Evolutionary conservation across 2,329 filamentous ascomycete species (phyloP).

Genomic region (Verticillium albo-atrum): DNA sequence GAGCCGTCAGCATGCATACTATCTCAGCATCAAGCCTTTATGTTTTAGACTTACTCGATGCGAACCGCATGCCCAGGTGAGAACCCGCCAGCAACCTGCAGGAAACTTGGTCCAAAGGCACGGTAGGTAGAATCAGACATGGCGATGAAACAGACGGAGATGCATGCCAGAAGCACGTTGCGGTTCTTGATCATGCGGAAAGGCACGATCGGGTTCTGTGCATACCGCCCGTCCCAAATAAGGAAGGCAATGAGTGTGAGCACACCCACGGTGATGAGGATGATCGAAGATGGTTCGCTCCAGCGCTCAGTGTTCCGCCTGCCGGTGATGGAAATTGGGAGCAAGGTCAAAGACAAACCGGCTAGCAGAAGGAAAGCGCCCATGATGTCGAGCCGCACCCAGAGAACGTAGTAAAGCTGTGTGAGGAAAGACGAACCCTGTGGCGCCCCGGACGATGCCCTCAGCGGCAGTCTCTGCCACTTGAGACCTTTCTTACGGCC

Average conservation of each 20-base stretch:
- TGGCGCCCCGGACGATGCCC: constrained; percentile 9
- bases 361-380: constrained; percentile 25
- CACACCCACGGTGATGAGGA: constrained; percentile 26
- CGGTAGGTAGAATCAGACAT: constrained; percentile 32
- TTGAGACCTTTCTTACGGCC: constrained; percentile 9
- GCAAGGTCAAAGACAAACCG: constrained; percentile 26
- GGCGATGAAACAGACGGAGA: constrained; percentile 16
- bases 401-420: neutral
- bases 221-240: constrained; percentile 31
- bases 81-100: constrained; percentile 31
- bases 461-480: neutral
- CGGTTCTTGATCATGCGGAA: constrained; percentile 29
- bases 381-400: constrained; percentile 27
- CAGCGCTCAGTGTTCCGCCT: constrained; percentile 24
- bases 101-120: constrained; percentile 33
- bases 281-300: constrained; percentile 27
- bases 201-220: constrained; percentile 31
- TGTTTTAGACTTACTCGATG: constrained; percentile 27
- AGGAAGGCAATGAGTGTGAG: constrained; percentile 19
- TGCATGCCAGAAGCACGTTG: constrained; percentile 32
- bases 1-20: constrained; percentile 14
- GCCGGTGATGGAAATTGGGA: constrained; percentile 31
- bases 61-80: constrained; percentile 29
- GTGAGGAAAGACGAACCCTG: neutral
- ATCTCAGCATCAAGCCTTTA: neutral